Base-by-base conservation (phyloP, 148 eudicot species). In the Chenopodium formosanum region DNA sequence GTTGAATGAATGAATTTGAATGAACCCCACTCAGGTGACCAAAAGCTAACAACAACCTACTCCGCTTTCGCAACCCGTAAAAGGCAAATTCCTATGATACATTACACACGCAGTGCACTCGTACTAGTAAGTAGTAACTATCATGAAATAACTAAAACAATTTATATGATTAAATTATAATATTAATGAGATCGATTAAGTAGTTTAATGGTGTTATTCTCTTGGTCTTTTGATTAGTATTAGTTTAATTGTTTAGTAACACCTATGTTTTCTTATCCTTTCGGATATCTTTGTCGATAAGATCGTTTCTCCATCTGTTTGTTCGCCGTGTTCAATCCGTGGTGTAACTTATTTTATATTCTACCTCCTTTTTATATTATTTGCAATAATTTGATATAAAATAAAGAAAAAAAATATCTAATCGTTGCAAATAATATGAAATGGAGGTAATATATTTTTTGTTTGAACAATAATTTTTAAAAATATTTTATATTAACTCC, bases 21-120 rank as follows among this genome's bases (percentile, higher is more conserved):
- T 78, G 73, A 78, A 78, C 44, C 73, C 80, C 80, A 78, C 80
- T 78, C 2, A 4, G 60, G 80, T 67, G 80, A 47, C 80, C 80
- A 78, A 78, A 78, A 78, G 72, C 70, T 63, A 47, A 12, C 0
- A 11, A 63, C 62, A 76, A 53, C 63, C 62, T 65, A 23, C 73
- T 78, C 34, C 69, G 5, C 80, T 66, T 78, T 78, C 53, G 80
- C 80, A 78, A 22, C 62, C 66, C 19, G 60, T 66, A 65, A 78
- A 65, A 78, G 72, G 44, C 80, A 64, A 44, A 13, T 78, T 76
- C 79, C 67, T 44, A 56, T 3, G n/a, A 73, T 4, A 53, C 77
- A 31, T 31, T 31, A 31, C 63, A 50, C 37, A 62, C 60, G 48
- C 37, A 0, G 77, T 74, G 53, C 25, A 9, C 32, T 47, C 53